Evolutionary conservation across 768 basidiomycete species (phyloP).

Genomic region (Suillus bovinus): DNA sequence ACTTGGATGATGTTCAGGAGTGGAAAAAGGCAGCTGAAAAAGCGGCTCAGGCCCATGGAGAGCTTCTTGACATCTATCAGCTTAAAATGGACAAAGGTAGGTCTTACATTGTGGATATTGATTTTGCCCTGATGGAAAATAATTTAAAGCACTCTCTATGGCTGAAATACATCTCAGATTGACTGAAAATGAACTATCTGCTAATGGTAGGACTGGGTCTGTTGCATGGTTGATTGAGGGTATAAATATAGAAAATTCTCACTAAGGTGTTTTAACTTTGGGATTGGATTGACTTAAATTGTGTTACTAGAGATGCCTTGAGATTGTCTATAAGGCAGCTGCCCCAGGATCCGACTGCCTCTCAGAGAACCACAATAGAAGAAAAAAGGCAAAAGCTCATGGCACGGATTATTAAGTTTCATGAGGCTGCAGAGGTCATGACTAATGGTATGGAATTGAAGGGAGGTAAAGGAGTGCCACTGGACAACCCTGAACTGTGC

Average conservation of each 20-base stretch:
- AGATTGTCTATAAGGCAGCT: background rate
- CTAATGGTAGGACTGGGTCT: background rate
- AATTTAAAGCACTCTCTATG: conserved; percentile 1
- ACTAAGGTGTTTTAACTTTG: background rate
- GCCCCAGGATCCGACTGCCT: background rate
- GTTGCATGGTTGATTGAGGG: conserved; percentile 8
- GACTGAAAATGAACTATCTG: background rate
- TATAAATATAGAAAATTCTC: conserved; percentile 7
- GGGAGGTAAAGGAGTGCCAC: background rate
- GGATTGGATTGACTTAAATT: background rate
- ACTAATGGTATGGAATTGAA: background rate
- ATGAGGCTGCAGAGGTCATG: background rate
- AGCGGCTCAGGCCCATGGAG: background rate
- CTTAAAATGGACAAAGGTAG: conserved; percentile 10
- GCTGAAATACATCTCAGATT: conserved; percentile 3
- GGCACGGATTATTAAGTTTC: background rate
- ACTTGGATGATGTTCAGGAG: background rate
- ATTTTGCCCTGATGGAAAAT: no score
- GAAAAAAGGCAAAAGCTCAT: background rate
- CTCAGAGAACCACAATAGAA: conserved; percentile 1
- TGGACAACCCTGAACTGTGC: background rate
- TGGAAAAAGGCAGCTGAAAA: background rate
- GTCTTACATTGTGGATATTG: no score
- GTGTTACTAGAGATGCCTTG: conserved; percentile 4
- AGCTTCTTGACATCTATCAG: conserved; percentile 4